Evolutionary conservation across 495 filamentous ascomycete genomes (phyloP), one percentile per base, ranked within the genome.

Genomic region (Pyronema omphalodes): DNA sequence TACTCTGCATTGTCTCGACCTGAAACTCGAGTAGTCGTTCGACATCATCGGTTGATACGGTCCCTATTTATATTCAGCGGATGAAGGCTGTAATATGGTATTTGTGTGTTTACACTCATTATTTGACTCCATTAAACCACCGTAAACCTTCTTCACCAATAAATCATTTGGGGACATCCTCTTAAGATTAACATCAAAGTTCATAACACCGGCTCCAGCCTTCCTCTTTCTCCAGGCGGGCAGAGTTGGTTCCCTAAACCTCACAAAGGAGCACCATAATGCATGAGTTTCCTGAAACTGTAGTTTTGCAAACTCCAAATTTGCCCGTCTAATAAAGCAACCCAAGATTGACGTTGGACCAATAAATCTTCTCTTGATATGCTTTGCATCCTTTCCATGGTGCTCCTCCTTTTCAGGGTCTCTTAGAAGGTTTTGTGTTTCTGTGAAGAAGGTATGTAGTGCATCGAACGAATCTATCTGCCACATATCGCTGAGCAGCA

Each of bases 11-110:
- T 63, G 82, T 78, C 46, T 82, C 79, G 29, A 94, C 78, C 67
- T 95, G 88, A 58, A 87, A 91, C 55, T 94, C 87, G 18, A 94
- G 60, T 40, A 94, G 68, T 15, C 78, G 78, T 65, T 93, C 86
- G 8, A 93, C 74, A 63, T 94, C 89, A 55, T 93, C 84, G 0
- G 78, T 78, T 60, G 86, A 91, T 46, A 86, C 70, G 4, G 68
- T 66, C 34, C 47, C 54, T 60, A 45, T 29, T 34, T 29, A 34
- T 9, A 41, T 15, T 15, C n/a, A n/a, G 39, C 39, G 1, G 44
- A 14, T 47, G 19, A 1, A 4, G 19, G 9, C 44, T 47, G 19
- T 14, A 47, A 47, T 1, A 17, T 29, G 23, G 9, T 17, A 47
- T 3, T 1, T 17, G 9, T 15, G 19, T 17, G 3, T 14, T 29